Base-by-base conservation (phyloP, 345 rosid genomes). In the Eucalyptus tenuipes region DNA sequence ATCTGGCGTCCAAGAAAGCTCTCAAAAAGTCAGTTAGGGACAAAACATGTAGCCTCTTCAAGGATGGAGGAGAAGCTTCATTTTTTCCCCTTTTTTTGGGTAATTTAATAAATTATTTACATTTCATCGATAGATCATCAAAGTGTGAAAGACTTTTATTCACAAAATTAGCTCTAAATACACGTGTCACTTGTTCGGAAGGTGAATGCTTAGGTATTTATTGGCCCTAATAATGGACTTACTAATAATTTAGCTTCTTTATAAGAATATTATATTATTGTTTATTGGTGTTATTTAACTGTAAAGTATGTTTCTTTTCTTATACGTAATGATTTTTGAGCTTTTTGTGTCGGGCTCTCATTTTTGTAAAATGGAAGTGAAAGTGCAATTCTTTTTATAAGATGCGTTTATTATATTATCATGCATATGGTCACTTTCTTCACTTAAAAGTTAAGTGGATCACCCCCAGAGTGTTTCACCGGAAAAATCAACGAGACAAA, bases 61-160 rank as follows among this genome's bases (percentile, higher is more conserved):
- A 1, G 75, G 22, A 64, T 64, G 75, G 17, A n/a, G 17, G 40
- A 64, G 75, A 64, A 64, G 75, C 75, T 64, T 14, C 29, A 22
- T 25, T 55, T 24, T 2, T 2, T 1, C 29, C 61, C 8, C 3
- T 1, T 64, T n/a, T 64, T 64, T 64, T 14, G 5, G 37, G 40
- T 0, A 4, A n/a, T 15, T 64, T 22, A 47, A 8, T 3, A 48
- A 48, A 55, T 20, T 53, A 53, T 24, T 24, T 61, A 29, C 8
- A 61, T 29, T 55, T 61, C 33, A 0, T 64, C 10, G 3, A 14
- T 14, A 3, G 22, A 15, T 64, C 20, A 4, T 64, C 0, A 11
- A 14, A 6, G 0, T 4, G 20, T 7, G 10, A 16, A 2, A n/a
- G 10, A n/a, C 14, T 14, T 64, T 64, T 17, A 10, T 8, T n/a